These are phyloP conservation scores for Barbarea vulgaris DNA, from an alignment of 345 rosid species.

Conservation along the genomic window DNA sequence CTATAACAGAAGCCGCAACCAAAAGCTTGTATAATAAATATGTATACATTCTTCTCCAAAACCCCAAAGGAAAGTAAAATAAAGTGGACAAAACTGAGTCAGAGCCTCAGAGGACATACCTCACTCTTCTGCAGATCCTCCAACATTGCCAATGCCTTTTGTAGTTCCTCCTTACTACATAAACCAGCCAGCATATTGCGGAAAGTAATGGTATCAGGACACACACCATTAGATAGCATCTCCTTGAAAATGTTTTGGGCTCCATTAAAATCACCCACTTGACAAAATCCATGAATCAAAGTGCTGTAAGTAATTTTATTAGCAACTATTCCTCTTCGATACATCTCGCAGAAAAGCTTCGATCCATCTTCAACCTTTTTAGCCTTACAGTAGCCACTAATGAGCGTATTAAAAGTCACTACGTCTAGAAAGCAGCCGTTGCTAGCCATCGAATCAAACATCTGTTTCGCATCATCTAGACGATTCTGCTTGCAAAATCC, in stretches of 20 bases:
- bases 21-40: background rate
- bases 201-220: background rate
- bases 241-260: background rate
- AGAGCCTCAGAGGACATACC: slow-evolving; percentile 1
- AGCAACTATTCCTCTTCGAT: background rate
- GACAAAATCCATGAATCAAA: background rate
- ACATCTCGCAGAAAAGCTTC: background rate
- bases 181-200: background rate
- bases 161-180: slow-evolving; percentile 6
- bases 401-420: background rate
- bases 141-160: background rate
- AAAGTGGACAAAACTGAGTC: background rate
- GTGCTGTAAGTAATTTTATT: background rate
- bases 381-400: background rate
- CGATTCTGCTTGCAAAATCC: background rate
- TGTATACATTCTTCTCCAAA: background rate
- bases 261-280: background rate
- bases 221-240: background rate
- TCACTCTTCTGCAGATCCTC: background rate
- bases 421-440: background rate
- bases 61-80: background rate
- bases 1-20: background rate
- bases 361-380: background rate
- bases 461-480: background rate
- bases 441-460: background rate